These are phyloP conservation scores for Verticillium albo-atrum DNA, from an alignment of 2,329 filamentous ascomycete genomes.

Conservation along the genomic window DNA sequence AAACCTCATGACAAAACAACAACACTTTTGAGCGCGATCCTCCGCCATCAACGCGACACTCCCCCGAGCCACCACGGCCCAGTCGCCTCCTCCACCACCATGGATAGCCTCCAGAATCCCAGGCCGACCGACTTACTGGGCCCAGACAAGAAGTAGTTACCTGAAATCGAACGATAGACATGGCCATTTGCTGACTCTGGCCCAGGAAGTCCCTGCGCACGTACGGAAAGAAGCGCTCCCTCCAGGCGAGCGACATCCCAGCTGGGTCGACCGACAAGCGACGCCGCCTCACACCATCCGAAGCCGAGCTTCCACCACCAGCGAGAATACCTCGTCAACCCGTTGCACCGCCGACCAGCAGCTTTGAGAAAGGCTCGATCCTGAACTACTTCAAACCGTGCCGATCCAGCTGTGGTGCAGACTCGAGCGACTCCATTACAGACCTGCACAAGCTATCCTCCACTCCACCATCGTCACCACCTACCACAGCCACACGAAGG, in stretches of 20 bases:
- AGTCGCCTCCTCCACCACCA: no score
- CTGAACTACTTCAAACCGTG: conserved; percentile 35
- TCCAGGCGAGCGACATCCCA: neutral
- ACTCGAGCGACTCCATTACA: conserved; percentile 6
- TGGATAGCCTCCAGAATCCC: no score
- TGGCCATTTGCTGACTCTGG: neutral
- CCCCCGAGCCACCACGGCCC: no score
- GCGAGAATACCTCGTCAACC: neutral
- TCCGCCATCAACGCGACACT: no score
- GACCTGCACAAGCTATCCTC: conserved; percentile 9
- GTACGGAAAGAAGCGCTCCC: conserved; percentile 1
- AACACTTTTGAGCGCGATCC: no score
- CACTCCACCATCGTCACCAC: conserved; percentile 18
- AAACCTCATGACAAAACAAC: no score
- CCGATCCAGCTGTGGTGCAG: conserved; percentile 7
- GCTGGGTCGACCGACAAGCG: conserved; percentile 5
- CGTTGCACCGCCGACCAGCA: conserved; percentile 3
- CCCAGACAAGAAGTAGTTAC: no score
- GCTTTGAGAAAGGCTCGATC: conserved; percentile 28
- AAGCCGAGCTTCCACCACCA: neutral
- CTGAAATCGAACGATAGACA: no score
- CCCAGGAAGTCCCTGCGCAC: neutral
- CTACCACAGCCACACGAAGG: conserved; percentile 2
- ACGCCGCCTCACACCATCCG: conserved; percentile 17
- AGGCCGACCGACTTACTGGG: no score